Percentiles rank a stretch among this genome's conserved stretches.
These are phyloP conservation scores for Apophysomyces ossiformis DNA, from an alignment of 371 early-diverging fungal species.

Conservation along the genomic window DNA sequence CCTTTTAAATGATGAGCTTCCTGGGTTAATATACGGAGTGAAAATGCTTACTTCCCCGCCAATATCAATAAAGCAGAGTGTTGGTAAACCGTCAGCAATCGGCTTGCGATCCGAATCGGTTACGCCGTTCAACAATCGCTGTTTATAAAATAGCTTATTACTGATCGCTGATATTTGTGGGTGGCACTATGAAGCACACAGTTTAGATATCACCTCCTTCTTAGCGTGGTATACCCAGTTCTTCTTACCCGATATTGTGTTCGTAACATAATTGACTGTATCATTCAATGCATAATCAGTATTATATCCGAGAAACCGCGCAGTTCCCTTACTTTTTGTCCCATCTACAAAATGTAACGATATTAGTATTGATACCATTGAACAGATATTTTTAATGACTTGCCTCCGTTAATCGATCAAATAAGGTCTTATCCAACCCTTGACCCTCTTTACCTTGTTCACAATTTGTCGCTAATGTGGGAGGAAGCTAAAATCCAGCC, in stretches of 20 bases:
- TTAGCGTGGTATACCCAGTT: background rate
- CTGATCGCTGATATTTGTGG: constrained; percentile 79
- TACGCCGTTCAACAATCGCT: constrained; percentile 64
- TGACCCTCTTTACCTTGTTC: constrained; percentile 47
- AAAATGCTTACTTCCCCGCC: constrained; percentile 35
- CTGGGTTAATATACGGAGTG: background rate
- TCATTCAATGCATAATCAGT: background rate
- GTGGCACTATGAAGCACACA: constrained; percentile 67
- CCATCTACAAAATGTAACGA: constrained; percentile 18
- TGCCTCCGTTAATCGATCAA: constrained; percentile 77
- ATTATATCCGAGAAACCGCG: too few species aligned
- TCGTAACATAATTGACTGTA: constrained; percentile 67
- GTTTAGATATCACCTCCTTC: background rate
- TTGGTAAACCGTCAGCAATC: constrained; percentile 62
- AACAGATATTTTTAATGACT: constrained; percentile 13
- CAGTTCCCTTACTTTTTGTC: constrained; percentile 27
- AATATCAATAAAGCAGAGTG: constrained; percentile 74
- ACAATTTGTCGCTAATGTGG: constrained; percentile 68
- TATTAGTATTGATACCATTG: background rate
- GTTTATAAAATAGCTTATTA: constrained; percentile 80
- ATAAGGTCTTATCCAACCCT: constrained; percentile 86
- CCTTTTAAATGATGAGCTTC: constrained; percentile 23
- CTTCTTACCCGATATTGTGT: constrained; percentile 84
- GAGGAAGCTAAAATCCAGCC: constrained; percentile 68
- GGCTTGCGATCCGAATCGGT: constrained; percentile 52